Conservation (phyloP, 768 basidiomycete species). For the Mycena alexandri region DNA sequence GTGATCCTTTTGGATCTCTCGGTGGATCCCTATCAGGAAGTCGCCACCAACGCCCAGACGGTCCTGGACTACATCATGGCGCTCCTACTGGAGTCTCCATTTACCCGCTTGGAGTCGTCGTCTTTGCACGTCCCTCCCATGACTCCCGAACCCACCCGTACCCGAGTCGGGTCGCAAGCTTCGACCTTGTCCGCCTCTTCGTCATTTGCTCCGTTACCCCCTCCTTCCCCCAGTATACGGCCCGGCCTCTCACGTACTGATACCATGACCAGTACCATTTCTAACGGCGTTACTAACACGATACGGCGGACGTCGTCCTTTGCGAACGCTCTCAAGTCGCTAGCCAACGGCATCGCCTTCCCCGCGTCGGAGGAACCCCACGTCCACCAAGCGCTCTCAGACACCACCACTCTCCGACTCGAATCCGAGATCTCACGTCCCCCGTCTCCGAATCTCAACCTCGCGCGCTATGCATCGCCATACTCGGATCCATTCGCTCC, state of each 20-base stretch:
- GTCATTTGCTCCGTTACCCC: conserved; percentile 53
- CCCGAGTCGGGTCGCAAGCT: conserved; percentile 59
- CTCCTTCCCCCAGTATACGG: conserved; percentile 54
- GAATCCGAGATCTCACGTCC: conserved; percentile 67
- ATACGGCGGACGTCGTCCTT: conserved; percentile 85
- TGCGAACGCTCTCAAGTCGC: conserved; percentile 77
- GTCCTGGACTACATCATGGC: conserved; percentile 95
- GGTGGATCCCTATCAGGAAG: conserved; percentile 93
- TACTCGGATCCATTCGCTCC: conserved; percentile 59
- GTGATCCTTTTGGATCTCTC: conserved; percentile 90
- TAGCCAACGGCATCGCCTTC: conserved; percentile 80
- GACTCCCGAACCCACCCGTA: conserved; percentile 53
- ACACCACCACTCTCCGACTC: conserved; percentile 39
- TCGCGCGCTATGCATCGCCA: conserved; percentile 82
- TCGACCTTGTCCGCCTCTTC: conserved; percentile 67
- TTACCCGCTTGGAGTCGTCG: conserved; percentile 77
- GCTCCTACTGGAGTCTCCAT: conserved; percentile 89
- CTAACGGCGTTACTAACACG: conserved; percentile 74
- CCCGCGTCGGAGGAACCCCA: conserved; percentile 65
- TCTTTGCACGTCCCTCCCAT: conserved; percentile 69
- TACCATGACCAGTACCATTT: conserved; percentile 71
- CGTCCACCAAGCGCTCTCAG: conserved; percentile 51
- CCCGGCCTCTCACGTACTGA: conserved; percentile 69
- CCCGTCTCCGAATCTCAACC: conserved; percentile 83
- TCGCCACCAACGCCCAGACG: conserved; percentile 90